Conservation (phyloP, 345 rosid species). For the Trapa bicornis region DNA sequence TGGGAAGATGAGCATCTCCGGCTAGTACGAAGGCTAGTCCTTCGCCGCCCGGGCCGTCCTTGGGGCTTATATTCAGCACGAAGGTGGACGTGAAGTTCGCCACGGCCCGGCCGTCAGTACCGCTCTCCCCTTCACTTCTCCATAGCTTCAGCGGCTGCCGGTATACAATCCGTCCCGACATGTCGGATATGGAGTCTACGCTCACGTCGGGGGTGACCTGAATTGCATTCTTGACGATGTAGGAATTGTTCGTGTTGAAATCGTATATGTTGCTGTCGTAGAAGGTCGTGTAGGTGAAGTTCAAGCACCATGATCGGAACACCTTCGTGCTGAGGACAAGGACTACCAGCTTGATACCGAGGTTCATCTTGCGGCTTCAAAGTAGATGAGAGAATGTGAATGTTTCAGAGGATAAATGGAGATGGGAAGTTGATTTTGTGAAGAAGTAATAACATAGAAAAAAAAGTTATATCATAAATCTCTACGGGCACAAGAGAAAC, state of each 20-base stretch:
- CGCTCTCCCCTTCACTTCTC: conserved; percentile 5
- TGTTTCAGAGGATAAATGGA: neutral
- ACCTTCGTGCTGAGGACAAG: neutral
- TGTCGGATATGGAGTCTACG: conserved; percentile 14
- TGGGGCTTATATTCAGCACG: conserved; percentile 27
- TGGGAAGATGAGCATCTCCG: conserved; percentile 13
- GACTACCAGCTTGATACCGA: too few relatives aligned
- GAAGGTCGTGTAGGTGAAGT: conserved; percentile 28
- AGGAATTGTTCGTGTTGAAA: conserved; percentile 8
- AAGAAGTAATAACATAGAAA: too few relatives aligned
- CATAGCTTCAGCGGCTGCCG: conserved; percentile 26
- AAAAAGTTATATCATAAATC: too few relatives aligned
- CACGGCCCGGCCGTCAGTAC: neutral
- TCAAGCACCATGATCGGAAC: conserved; percentile 15
- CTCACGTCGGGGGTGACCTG: conserved; percentile 47
- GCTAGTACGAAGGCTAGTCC: conserved; percentile 61
- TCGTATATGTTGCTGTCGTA: neutral
- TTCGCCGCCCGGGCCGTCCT: conserved; percentile 46
- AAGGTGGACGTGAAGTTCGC: conserved; percentile 50
- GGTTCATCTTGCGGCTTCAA: neutral
- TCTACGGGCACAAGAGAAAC: too few relatives aligned
- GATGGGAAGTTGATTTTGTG: too few relatives aligned
- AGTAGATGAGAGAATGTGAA: neutral
- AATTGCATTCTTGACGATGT: conserved; percentile 19
- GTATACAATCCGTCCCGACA: conserved; percentile 33